phyloP scores from a whole-genome alignment of 202 grass and related monocot genomes.

The Setaria italica region DNA sequence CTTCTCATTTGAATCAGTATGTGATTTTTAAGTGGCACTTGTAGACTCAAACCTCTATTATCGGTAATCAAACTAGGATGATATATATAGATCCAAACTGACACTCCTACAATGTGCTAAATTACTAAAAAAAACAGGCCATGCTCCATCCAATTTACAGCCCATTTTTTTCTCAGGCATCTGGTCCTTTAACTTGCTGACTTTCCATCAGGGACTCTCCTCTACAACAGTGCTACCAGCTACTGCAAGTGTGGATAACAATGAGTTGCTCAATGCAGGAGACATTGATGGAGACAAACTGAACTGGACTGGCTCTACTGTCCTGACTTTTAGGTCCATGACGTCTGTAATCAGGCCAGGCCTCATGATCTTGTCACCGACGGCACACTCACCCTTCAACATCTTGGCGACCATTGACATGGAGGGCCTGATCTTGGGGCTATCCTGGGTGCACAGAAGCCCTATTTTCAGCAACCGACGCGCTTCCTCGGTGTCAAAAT shows the following conservation, averaged over 20 bases:
- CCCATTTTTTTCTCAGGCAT: constrained; percentile 5
- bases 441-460: constrained; percentile 86
- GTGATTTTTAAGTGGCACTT: background rate
- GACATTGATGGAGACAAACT: constrained; percentile 43
- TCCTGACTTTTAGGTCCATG: constrained; percentile 77
- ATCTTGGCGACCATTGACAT: constrained; percentile 67
- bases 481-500: constrained; percentile 60
- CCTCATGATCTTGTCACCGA: constrained; percentile 63
- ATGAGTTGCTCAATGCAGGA: constrained; percentile 42
- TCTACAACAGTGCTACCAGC: constrained; percentile 55
- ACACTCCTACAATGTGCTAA: constrained; percentile 18
- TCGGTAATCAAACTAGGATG: constrained; percentile 3
- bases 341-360: constrained; percentile 85
- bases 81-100: constrained; percentile 17
- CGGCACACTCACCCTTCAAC: constrained; percentile 53
- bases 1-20: background rate
- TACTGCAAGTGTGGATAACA: constrained; percentile 49
- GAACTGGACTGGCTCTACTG: constrained; percentile 32
- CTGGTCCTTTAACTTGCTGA: background rate
- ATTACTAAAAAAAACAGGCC: constrained; percentile 19
- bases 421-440: constrained; percentile 65
- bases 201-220: constrained; percentile 17
- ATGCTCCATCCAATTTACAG: constrained; percentile 22
- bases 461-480: constrained; percentile 64
- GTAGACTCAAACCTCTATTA: background rate